Evolutionary conservation across 495 filamentous ascomycete genomes (phyloP), one percentile per base, ranked within the genome.

Genomic region (Tuber magnatum): DNA sequence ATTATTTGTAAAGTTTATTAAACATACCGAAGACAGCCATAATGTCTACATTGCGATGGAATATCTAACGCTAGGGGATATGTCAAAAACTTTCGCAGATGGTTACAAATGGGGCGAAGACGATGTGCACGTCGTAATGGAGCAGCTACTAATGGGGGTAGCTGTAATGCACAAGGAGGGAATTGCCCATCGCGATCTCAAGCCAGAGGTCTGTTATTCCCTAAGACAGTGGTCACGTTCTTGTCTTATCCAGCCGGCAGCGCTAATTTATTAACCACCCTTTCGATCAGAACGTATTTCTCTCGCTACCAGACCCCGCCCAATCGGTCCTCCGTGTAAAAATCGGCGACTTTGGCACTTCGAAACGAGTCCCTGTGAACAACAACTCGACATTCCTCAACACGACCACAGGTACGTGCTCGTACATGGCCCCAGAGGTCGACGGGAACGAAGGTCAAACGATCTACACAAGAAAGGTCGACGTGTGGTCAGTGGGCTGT

Each of bases 401-500:
- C 12, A 42, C 56, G 1, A 28, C 16, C 8, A 22, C 39, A 0
- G 72, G 72, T 3, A 73, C 72, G 14, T 4, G 1, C 6, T 28
- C 39, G 28, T 73, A 39, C n/a, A 22, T 22, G 38, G 72, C 72
- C 0, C 72, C 72, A 3, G 72, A 73, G 51, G 22, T 73, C 0
- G 51, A 22, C 16, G 22, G 7, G 18, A 0, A 35, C 6, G 22
- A 70, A 0, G 5, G 0, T 0, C 56, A 32, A 65, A 6, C 56
- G 32, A 1, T 2, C 35, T 73, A 70, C 24, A 18, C 4, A 12
- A 20, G 22, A 0, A 9, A 9, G 1, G 56, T 20, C 20, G 72
- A 73, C 69, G 69, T 74, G 56, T 74, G 72, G 72, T 20, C 39
- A 8, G 22, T 71, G 28, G 72, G 72, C 14, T 74, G 72, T 35